Evolutionary conservation across 78 protist species (phyloP).

Genomic region (Blattamonas nauphoetae): DNA sequence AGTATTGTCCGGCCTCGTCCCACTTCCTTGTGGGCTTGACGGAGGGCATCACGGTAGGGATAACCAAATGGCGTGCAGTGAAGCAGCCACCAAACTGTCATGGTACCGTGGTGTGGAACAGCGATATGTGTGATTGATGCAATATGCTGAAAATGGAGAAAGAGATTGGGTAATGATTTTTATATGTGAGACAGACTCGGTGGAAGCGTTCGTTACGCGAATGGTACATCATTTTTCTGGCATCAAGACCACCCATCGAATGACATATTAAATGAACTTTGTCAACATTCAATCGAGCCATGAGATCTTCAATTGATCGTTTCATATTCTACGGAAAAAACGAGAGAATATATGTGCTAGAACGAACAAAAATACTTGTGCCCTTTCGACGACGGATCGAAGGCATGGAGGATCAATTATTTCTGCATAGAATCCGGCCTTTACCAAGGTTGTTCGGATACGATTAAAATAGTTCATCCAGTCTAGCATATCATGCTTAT

Average conservation of each 20-base stretch:
- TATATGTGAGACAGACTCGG: neutral
- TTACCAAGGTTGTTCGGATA: too few relatives aligned
- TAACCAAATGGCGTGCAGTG: neutral
- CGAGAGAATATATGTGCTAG: neutral
- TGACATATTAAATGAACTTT: neutral
- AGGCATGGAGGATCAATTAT: too few relatives aligned
- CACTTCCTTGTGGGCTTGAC: too few relatives aligned
- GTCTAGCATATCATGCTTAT: too few relatives aligned
- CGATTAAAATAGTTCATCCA: too few relatives aligned
- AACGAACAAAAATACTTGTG: neutral
- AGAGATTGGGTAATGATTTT: too few relatives aligned
- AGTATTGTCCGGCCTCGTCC: too few relatives aligned
- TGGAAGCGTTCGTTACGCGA: neutral
- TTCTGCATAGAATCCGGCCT: too few relatives aligned
- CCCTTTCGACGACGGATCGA: neutral
- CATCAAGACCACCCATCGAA: neutral
- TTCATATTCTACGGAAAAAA: too few relatives aligned
- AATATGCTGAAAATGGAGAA: neutral
- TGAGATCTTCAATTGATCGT: too few relatives aligned
- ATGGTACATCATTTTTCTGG: neutral
- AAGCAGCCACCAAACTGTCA: neutral
- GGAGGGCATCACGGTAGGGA: too few relatives aligned
- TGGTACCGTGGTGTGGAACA: neutral
- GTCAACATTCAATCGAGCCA: neutral
- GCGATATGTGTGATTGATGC: neutral